Conservation (phyloP, 2,329 filamentous ascomycete genomes). For the Claviceps purpurea region DNA sequence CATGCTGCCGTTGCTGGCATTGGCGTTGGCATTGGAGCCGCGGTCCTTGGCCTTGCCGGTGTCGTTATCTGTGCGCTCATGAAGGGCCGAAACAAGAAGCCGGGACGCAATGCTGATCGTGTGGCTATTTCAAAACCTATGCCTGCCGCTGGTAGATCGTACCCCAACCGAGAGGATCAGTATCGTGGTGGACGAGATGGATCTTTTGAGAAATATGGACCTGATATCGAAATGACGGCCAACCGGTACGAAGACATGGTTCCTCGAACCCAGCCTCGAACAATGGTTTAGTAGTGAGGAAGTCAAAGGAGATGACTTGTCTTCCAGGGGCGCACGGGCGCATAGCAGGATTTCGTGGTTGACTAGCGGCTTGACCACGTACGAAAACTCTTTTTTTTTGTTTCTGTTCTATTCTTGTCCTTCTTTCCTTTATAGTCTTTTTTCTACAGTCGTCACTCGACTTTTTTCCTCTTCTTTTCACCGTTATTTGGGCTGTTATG, state of each 20-base stretch:
- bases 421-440: not conserved
- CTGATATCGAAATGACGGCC: conserved; percentile 37
- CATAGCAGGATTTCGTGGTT: not conserved
- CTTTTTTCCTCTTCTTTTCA: not conserved
- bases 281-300: conserved; percentile 20
- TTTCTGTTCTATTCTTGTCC: not conserved
- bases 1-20: conserved; percentile 35
- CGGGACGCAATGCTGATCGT: conserved; percentile 7
- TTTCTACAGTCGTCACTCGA: not conserved
- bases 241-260: conserved; percentile 46
- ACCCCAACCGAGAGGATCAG: conserved; percentile 20
- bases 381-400: not conserved
- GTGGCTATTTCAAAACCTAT: conserved; percentile 39
- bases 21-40: conserved; percentile 31
- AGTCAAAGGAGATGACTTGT: not conserved
- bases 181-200: conserved; percentile 8
- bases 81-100: conserved; percentile 13
- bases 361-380: not conserved
- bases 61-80: conserved; percentile 27
- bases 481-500: not conserved
- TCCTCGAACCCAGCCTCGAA: conserved; percentile 35
- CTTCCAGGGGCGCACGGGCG: no score
- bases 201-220: conserved; percentile 24
- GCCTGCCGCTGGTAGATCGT: conserved; percentile 28
- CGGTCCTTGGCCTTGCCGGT: conserved; percentile 25